Base-by-base conservation (phyloP, 306 rosid species). In the Canavalia gladiata region DNA sequence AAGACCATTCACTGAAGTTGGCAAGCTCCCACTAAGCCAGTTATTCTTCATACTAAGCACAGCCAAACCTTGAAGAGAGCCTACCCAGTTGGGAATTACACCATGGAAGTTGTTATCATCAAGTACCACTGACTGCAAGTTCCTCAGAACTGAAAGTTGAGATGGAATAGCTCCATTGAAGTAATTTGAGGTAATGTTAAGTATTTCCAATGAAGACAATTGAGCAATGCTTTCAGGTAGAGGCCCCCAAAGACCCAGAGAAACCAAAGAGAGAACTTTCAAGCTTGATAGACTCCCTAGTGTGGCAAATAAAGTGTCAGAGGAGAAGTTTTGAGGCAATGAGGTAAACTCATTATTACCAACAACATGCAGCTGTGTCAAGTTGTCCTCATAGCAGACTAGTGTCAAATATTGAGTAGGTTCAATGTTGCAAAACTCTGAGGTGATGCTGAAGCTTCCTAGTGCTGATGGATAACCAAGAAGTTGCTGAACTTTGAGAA, bases 351-450 rank as follows among this genome's bases (percentile, higher is more conserved):
- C 89, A 71, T 56, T 77, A 60, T 79, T 81, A 54, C 92, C 96
- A 82, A 78, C 90, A 72, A 91, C 87, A 83, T 95, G 97, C 51
- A 95, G 75, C 87, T 95, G 99, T 29, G 99, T 93, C 42, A 95
- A 69, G 12, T 47, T 86, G 33, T 85, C 87, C 30, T 93, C 94
- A 82, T 95, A 93, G 84, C 99, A 95, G 1, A 75, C 86, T 29
- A 91, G 64, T 39, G 97, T 93, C 51, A 95, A 84, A 68, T 79
- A 87, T 39, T 83, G 62, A 9, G 91, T 89, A 35, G 98, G 92
- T 35, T 95, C 98, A 68, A 88, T 82, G 88, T 75, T 88, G 90
- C 98, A 95, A 25, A 86, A 84, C 69, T 88, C 89, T 59, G 55
- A 42, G 81, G 51, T 70, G 79, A n/a, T 72, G 77, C 39, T 76